Evolutionary conservation across 2,329 filamentous ascomycete genomes (phyloP).

Genomic region (Beauveria australis): DNA sequence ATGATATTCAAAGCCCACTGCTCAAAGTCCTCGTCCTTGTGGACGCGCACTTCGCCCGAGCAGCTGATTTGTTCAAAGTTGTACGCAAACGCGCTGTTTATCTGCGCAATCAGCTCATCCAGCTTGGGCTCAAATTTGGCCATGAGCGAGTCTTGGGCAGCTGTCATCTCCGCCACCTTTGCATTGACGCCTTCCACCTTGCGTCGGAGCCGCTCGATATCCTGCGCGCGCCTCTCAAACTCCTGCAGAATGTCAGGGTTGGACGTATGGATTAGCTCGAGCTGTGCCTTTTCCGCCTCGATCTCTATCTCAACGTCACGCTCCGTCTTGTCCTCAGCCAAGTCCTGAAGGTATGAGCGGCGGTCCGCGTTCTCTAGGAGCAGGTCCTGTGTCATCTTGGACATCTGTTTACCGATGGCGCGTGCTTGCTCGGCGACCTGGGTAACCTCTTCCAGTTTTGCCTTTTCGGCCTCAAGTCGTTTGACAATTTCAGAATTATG

Average conservation of each 20-base stretch:
- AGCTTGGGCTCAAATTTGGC: slow-evolving; percentile 75
- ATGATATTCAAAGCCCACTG: slow-evolving; percentile 89
- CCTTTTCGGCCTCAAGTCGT: slow-evolving; percentile 38
- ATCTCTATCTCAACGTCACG: slow-evolving; percentile 68
- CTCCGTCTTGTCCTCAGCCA: slow-evolving; percentile 41
- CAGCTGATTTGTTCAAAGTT: slow-evolving; percentile 94
- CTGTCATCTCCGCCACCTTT: slow-evolving; percentile 46
- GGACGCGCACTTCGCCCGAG: slow-evolving; percentile 78
- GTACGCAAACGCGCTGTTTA: slow-evolving; percentile 84
- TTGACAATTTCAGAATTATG: slow-evolving; percentile 54
- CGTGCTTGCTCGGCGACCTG: slow-evolving; percentile 30
- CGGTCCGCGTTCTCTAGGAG: slow-evolving; percentile 31
- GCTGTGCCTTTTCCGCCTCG: slow-evolving; percentile 60
- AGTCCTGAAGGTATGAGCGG: slow-evolving; percentile 31
- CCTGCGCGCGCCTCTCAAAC: slow-evolving; percentile 62
- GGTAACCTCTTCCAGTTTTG: slow-evolving; percentile 29
- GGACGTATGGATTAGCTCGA: slow-evolving; percentile 72
- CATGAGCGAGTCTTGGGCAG: slow-evolving; percentile 57
- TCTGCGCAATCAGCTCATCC: slow-evolving; percentile 67
- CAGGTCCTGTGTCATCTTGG: slow-evolving; percentile 30
- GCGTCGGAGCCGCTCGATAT: slow-evolving; percentile 58
- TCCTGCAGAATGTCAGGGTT: slow-evolving; percentile 69
- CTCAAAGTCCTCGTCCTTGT: slow-evolving; percentile 91
- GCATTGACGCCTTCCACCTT: slow-evolving; percentile 46
- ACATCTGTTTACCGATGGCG: slow-evolving; percentile 24